Evolutionary conservation across 768 basidiomycete genomes (phyloP).

Genomic region (Fomitopsis serialis): DNA sequence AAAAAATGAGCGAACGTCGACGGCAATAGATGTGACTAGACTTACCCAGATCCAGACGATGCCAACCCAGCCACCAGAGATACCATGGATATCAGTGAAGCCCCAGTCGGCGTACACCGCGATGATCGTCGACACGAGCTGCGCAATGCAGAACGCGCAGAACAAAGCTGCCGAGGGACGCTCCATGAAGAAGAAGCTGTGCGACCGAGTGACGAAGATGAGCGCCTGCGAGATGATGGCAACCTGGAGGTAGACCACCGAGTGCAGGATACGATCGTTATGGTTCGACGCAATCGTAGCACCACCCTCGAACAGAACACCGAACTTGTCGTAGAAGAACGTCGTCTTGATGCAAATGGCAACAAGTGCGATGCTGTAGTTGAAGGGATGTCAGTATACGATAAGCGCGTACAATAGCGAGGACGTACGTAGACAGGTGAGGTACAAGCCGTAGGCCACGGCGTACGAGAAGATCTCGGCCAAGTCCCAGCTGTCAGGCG

Average conservation of each 20-base stretch:
- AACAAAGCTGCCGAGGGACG: constrained; percentile 87
- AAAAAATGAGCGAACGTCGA: background rate
- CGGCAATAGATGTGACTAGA: constrained; percentile 10
- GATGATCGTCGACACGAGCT: constrained; percentile 93
- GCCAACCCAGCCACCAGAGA: constrained; percentile 95
- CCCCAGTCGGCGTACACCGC: constrained; percentile 92
- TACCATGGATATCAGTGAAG: constrained; percentile 76
- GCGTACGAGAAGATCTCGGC: constrained; percentile 96
- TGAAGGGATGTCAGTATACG: constrained; percentile 73
- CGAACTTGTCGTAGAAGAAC: constrained; percentile 89
- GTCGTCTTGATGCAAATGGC: constrained; percentile 78
- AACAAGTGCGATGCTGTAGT: constrained; percentile 63
- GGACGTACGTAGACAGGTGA: constrained; percentile 84
- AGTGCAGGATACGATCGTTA: constrained; percentile 78
- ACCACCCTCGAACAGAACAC: constrained; percentile 47
- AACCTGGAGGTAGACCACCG: constrained; percentile 92
- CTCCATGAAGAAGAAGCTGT: constrained; percentile 96
- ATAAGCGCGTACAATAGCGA: constrained; percentile 27
- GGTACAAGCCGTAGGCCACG: constrained; percentile 93
- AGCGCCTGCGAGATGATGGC: constrained; percentile 95
- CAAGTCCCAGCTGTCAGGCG: constrained; percentile 94
- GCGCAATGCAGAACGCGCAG: constrained; percentile 87
- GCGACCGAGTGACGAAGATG: constrained; percentile 83
- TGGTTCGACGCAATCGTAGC: constrained; percentile 20
- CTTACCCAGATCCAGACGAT: constrained; percentile 95